Evolutionary conservation across 495 filamentous ascomycete species (phyloP).

Genomic region (Tirmania nivea): DNA sequence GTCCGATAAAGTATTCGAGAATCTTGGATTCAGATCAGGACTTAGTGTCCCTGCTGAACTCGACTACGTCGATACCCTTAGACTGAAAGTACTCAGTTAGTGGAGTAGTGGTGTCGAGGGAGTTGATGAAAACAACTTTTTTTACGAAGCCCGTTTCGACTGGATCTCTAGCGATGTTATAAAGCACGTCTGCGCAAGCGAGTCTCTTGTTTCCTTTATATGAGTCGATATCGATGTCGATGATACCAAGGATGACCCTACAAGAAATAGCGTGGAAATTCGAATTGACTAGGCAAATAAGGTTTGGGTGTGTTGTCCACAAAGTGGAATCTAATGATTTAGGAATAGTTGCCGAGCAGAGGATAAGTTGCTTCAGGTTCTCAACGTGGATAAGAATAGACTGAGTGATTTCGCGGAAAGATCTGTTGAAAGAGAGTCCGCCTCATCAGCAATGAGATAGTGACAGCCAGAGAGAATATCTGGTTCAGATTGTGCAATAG

Average conservation of each 20-base stretch:
- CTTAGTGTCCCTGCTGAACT: slow-evolving; percentile 59
- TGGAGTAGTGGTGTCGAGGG: slow-evolving; percentile 68
- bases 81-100: slow-evolving; percentile 55
- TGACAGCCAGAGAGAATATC: slow-evolving; percentile 70
- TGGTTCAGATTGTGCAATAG: slow-evolving; percentile 66
- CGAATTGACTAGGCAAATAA: slow-evolving; percentile 68
- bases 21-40: slow-evolving; percentile 51
- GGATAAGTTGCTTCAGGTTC: slow-evolving; percentile 66
- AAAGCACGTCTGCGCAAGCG: slow-evolving; percentile 85
- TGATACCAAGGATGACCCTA: slow-evolving; percentile 77
- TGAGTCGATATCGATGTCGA: slow-evolving; percentile 71
- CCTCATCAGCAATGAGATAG: slow-evolving; percentile 80
- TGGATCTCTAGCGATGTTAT: slow-evolving; percentile 68
- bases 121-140: slow-evolving; percentile 92
- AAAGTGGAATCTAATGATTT: slow-evolving; percentile 64
- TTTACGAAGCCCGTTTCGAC: slow-evolving; percentile 43
- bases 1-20: slow-evolving; percentile 47
- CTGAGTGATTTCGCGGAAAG: slow-evolving; percentile 63
- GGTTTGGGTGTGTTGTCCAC: slow-evolving; percentile 57
- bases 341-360: slow-evolving; percentile 94
- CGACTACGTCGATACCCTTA: slow-evolving; percentile 72
- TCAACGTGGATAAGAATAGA: slow-evolving; percentile 58
- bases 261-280: slow-evolving; percentile 91
- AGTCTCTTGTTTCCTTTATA: slow-evolving; percentile 78
- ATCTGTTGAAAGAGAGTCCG: slow-evolving; percentile 86